Conservation (phyloP, 176 grass and related monocot species). For the Ensete glaucum region DNA sequence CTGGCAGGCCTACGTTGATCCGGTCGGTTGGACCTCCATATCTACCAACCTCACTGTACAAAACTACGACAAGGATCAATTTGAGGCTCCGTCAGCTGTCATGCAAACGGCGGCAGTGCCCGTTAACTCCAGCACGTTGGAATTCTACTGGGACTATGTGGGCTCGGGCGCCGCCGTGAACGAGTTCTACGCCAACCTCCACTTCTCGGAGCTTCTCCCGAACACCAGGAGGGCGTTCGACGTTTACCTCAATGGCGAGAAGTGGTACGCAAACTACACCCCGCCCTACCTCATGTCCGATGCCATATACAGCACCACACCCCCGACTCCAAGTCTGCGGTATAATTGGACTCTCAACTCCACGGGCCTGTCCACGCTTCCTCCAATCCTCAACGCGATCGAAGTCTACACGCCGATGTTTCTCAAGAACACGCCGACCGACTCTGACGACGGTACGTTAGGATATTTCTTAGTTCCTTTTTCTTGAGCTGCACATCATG, state of each 20-base stretch:
- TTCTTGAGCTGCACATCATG: neutral
- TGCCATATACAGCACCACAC: neutral
- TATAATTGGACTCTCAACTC: conserved; percentile 34
- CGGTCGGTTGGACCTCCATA: neutral
- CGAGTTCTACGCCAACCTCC: conserved; percentile 1
- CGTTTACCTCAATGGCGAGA: conserved; percentile 7
- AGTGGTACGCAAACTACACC: neutral
- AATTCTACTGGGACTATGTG: neutral
- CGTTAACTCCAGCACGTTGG: conserved; percentile 22
- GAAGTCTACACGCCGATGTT: conserved; percentile 39
- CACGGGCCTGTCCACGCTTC: conserved; percentile 34
- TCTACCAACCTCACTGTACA: conserved; percentile 6
- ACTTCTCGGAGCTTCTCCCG: conserved; percentile 26
- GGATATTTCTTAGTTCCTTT: neutral
- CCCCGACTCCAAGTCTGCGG: fast-evolving
- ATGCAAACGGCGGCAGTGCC: conserved; percentile 41
- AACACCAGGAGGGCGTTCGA: conserved; percentile 26
- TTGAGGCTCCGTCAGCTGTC: conserved; percentile 27
- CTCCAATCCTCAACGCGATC: conserved; percentile 45
- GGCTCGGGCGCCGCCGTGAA: neutral
- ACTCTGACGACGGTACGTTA: conserved; percentile 30
- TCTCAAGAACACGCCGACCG: conserved; percentile 14
- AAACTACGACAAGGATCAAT: fast-evolving
- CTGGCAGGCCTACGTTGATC: neutral
- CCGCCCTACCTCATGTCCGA: conserved; percentile 4